Conservation (phyloP, 352 stramenopile species). For the Globisporangium parvum region DNA sequence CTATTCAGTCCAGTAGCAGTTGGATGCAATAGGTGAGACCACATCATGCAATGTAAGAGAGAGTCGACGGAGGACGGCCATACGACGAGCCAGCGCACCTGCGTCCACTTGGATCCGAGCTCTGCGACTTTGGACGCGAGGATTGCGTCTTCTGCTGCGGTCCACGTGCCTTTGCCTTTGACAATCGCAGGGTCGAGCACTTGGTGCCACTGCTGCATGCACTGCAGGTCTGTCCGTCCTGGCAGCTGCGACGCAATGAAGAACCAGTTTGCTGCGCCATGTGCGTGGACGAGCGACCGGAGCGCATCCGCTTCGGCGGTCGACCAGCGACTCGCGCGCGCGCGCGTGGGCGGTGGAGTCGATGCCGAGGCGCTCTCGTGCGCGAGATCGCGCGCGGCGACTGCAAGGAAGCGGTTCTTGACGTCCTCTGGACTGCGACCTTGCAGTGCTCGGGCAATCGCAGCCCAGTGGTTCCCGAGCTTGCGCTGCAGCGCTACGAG, state of each 20-base stretch:
- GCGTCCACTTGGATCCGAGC: conserved; percentile 48
- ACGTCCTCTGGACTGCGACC: conserved; percentile 41
- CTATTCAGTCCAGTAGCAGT: conserved; percentile 14
- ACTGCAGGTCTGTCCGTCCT: conserved; percentile 65
- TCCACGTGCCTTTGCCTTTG: conserved; percentile 64
- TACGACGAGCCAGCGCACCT: conserved; percentile 22
- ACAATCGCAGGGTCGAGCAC: conserved; percentile 41
- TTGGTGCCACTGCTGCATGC: conserved; percentile 69
- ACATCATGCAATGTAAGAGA: too few species aligned
- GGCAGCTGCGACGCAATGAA: conserved; percentile 69
- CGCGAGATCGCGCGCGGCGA: conserved; percentile 12
- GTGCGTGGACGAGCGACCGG: conserved; percentile 25
- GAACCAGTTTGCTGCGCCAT: conserved; percentile 62
- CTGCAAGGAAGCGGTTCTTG: conserved; percentile 43
- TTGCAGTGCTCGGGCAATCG: conserved; percentile 23
- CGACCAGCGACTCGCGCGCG: conserved; percentile 15
- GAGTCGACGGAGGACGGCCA: too few species aligned
- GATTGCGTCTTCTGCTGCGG: conserved; percentile 32
- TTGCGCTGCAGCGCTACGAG: conserved; percentile 27
- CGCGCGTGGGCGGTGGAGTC: not conserved
- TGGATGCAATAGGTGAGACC: too few species aligned
- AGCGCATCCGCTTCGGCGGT: conserved; percentile 27
- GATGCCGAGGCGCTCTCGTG: not conserved
- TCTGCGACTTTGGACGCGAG: conserved; percentile 35
- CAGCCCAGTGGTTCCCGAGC: conserved; percentile 28